Evolutionary conservation across 768 basidiomycete genomes (phyloP).

Genomic region (Suillus brevipes): DNA sequence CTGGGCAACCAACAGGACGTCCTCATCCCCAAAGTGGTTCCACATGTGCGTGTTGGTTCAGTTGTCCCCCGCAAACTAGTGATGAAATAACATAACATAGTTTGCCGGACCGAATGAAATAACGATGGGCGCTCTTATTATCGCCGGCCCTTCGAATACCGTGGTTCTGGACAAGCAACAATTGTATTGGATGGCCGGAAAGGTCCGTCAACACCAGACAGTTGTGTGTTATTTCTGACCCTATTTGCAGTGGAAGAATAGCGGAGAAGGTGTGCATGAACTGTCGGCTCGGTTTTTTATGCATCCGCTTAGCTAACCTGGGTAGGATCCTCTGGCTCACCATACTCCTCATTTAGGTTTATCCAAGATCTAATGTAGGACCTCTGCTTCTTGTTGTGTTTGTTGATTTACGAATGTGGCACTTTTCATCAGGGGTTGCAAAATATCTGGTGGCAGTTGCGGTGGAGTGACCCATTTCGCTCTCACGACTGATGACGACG

Average conservation of each 20-base stretch:
- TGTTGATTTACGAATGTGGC: slow-evolving; percentile 5
- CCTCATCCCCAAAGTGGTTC: slow-evolving; percentile 79
- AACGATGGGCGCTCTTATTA: slow-evolving; percentile 61
- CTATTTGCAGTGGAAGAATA: slow-evolving; percentile 80
- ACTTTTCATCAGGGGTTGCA: slow-evolving; percentile 63
- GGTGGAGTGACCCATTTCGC: slow-evolving; percentile 93
- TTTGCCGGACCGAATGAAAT: slow-evolving; percentile 72
- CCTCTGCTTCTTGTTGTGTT: not conserved
- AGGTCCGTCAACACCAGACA: slow-evolving; percentile 39
- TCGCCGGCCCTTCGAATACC: slow-evolving; percentile 83
- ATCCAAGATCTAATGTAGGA: slow-evolving; percentile 84
- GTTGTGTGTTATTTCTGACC: slow-evolving; percentile 5
- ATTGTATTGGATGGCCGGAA: slow-evolving; percentile 89
- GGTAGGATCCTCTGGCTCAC: slow-evolving; percentile 84
- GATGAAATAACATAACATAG: slow-evolving; percentile 34
- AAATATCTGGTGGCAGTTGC: slow-evolving; percentile 62
- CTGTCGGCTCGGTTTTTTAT: not conserved
- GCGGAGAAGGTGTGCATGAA: slow-evolving; percentile 72
- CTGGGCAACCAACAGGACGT: slow-evolving; percentile 83
- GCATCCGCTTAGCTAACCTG: slow-evolving; percentile 10
- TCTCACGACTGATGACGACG: slow-evolving; percentile 73
- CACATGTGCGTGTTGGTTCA: slow-evolving; percentile 51
- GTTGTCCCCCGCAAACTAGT: not conserved
- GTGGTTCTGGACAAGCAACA: slow-evolving; percentile 79
- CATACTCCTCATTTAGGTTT: slow-evolving; percentile 83